Percentiles rank a stretch among this genome's conserved stretches.
These are phyloP conservation scores for Dactylellina haptotyla DNA, from an alignment of 2,329 filamentous ascomycete species.

Conservation along the genomic window DNA sequence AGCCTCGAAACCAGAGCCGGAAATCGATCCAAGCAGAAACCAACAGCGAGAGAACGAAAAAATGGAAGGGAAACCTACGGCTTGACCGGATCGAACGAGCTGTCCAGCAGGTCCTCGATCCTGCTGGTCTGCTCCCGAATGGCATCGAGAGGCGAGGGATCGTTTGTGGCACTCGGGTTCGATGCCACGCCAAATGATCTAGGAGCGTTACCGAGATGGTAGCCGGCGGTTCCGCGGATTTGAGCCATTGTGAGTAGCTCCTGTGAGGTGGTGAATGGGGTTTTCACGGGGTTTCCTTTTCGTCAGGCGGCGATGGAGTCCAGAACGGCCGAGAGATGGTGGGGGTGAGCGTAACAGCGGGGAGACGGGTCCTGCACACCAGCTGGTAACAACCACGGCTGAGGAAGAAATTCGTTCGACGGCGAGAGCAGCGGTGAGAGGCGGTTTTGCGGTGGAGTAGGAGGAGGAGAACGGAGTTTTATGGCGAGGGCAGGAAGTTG, in stretches of 20 bases:
- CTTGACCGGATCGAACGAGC: slow-evolving; percentile 87
- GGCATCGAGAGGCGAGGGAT: slow-evolving; percentile 75
- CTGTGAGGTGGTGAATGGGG: neutral
- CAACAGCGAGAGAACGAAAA: too few relatives aligned
- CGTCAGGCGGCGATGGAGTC: slow-evolving; percentile 14
- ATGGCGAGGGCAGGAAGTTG: neutral
- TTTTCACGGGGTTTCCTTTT: neutral
- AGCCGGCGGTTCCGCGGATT: slow-evolving; percentile 68
- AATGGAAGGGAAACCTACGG: slow-evolving; percentile 72
- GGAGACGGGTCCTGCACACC: too few relatives aligned
- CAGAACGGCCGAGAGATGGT: slow-evolving; percentile 16
- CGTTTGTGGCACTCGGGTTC: slow-evolving; percentile 59
- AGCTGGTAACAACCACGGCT: too few relatives aligned
- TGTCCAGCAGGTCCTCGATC: slow-evolving; percentile 93
- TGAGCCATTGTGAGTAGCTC: slow-evolving; percentile 65
- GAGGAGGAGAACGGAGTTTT: too few relatives aligned
- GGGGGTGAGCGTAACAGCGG: neutral
- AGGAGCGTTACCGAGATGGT: slow-evolving; percentile 61
- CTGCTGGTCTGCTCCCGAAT: slow-evolving; percentile 97
- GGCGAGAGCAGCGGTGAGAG: neutral
- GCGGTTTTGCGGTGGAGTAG: neutral
- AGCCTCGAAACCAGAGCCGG: too few relatives aligned
- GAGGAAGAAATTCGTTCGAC: too few relatives aligned
- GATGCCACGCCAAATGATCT: slow-evolving; percentile 60
- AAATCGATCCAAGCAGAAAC: too few relatives aligned